Evolutionary conservation across 768 basidiomycete species (phyloP).

Genomic region (Mycena sanguinolenta): DNA sequence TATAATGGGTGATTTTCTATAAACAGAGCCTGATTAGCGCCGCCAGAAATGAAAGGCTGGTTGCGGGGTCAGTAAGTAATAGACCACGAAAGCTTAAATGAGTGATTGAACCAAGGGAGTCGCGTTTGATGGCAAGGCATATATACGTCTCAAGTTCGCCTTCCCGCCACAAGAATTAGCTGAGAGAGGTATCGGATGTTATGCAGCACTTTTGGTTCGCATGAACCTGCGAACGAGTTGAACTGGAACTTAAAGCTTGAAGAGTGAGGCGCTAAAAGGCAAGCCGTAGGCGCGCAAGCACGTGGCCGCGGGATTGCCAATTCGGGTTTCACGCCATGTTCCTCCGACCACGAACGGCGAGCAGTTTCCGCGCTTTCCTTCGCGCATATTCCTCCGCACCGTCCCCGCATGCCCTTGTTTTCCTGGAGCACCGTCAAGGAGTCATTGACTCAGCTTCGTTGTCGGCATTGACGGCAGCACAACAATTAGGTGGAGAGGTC

Average conservation of each 20-base stretch:
- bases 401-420: constrained; percentile 85
- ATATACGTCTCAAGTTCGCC: neutral
- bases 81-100: constrained; percentile 17
- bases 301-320: constrained; percentile 16
- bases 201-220: no score
- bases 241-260: no score
- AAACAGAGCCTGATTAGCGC: constrained; percentile 25
- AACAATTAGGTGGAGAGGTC: constrained; percentile 87
- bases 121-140: neutral
- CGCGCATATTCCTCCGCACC: constrained; percentile 72
- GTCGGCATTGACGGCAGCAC: constrained; percentile 93
- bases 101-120: neutral
- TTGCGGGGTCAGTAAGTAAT: no score
- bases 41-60: neutral
- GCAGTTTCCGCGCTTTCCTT: constrained; percentile 38
- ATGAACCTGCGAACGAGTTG: no score
- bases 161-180: neutral
- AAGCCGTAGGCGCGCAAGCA: neutral
- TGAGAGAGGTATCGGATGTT: neutral
- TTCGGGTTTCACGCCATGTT: constrained; percentile 3
- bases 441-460: constrained; percentile 87
- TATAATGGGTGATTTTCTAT: constrained; percentile 30
- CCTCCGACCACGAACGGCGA: constrained; percentile 32
- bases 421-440: constrained; percentile 89
- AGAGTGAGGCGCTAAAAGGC: no score